These are phyloP conservation scores for Cryptosporidium tyzzeri DNA, from an alignment of 169 alveolate species.

Conservation along the genomic window DNA sequence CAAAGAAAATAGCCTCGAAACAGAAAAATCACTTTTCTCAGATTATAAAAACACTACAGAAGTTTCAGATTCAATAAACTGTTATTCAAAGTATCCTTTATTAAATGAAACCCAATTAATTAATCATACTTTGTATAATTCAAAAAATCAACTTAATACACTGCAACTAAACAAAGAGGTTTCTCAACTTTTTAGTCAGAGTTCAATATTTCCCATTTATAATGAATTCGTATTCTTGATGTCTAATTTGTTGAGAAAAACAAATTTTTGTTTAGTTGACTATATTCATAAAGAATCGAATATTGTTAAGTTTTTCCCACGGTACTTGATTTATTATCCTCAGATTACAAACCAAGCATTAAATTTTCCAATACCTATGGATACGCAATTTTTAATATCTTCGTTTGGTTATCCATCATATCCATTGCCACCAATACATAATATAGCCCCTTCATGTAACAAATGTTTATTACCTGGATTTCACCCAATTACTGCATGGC, in stretches of 20 bases:
- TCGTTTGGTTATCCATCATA: not conserved
- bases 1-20: not conserved
- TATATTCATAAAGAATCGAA: not conserved
- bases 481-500: constrained; percentile 68
- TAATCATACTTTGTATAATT: not conserved
- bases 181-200: not conserved
- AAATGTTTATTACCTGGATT: constrained; percentile 66
- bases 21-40: not conserved
- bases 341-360: not conserved
- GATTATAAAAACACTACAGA: not conserved
- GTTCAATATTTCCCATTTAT: constrained; percentile 17
- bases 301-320: not conserved
- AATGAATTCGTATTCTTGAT: constrained; percentile 29
- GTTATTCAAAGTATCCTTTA: not conserved
- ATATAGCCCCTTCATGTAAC: constrained; percentile 40
- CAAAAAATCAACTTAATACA: constrained; percentile 5
- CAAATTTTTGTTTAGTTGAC: not conserved
- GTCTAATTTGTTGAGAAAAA: constrained; percentile 4
- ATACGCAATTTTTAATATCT: not conserved
- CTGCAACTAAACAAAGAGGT: constrained; percentile 10
- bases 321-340: constrained; percentile 3
- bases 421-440: not conserved
- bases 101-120: constrained; percentile 7
- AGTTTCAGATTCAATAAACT: constrained; percentile 7
- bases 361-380: not conserved